Evolutionary conservation across 306 rosid genomes (phyloP).

Genomic region (Prunus kanzakura): DNA sequence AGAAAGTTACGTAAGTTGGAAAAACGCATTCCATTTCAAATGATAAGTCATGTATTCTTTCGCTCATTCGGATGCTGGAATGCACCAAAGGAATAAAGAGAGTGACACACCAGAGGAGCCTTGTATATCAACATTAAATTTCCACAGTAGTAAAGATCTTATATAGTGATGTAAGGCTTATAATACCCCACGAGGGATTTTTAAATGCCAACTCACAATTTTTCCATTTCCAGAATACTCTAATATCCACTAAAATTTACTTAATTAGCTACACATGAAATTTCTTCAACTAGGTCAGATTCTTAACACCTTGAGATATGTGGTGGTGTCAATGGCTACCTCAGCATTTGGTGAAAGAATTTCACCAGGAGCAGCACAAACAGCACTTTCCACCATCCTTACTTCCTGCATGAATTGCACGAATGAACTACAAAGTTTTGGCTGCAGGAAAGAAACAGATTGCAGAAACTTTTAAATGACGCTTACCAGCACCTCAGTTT

Average conservation of each 20-base stretch:
- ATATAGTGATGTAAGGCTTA: background rate
- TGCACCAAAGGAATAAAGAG: background rate
- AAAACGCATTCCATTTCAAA: background rate
- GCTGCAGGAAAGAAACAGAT: conserved; percentile 2
- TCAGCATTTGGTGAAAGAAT: conserved; percentile 36
- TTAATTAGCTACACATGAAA: background rate
- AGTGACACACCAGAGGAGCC: background rate
- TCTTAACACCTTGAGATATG: background rate
- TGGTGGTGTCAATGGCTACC: conserved; percentile 35
- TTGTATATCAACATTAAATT: background rate
- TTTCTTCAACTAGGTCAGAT: background rate
- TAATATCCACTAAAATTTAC: background rate
- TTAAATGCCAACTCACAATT: background rate
- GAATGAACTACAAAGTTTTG: conserved; percentile 17
- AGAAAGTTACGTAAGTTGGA: background rate
- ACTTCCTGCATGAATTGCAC: conserved; percentile 59
- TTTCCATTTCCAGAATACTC: conserved; percentile 3
- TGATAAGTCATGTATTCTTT: background rate
- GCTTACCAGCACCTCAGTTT: conserved; percentile 48
- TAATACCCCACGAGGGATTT: background rate
- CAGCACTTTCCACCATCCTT: conserved; percentile 51
- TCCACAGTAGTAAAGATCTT: background rate
- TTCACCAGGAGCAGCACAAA: conserved; percentile 45
- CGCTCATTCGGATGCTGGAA: background rate
- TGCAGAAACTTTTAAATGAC: conserved; percentile 2